Evolutionary conservation across 140 eudicot genomes (phyloP).

Genomic region (Stevia rebaudiana): DNA sequence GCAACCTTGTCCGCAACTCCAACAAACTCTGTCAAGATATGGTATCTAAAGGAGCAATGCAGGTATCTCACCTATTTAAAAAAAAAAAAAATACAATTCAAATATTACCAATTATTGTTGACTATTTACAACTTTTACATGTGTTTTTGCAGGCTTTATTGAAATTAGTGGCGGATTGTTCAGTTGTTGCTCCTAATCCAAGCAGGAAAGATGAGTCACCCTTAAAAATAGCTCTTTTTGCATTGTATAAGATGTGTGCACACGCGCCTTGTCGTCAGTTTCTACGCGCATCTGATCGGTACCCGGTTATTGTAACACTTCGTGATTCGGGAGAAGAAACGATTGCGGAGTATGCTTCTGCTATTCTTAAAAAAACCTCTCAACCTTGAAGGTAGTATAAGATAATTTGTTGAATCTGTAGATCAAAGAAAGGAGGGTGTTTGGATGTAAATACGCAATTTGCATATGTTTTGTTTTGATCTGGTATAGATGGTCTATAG

Average conservation of each 20-base stretch:
- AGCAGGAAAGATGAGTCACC: constrained; percentile 75
- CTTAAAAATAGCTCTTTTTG: constrained; percentile 69
- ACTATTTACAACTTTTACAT: constrained; percentile 2
- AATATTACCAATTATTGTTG: background rate
- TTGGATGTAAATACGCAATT: background rate
- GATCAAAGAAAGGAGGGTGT: background rate
- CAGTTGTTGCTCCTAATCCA: constrained; percentile 65
- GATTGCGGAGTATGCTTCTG: constrained; percentile 72
- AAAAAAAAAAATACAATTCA: too few species aligned
- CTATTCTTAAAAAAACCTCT: constrained; percentile 51
- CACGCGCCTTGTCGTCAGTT: constrained; percentile 75
- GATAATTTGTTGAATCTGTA: background rate
- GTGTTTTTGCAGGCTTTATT: constrained; percentile 60
- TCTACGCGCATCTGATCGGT: constrained; percentile 68
- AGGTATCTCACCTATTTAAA: too few species aligned
- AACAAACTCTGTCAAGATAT: constrained; percentile 83
- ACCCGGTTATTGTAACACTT: constrained; percentile 61
- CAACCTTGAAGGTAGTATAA: constrained; percentile 12
- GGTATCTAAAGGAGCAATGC: constrained; percentile 89
- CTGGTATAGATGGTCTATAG: background rate
- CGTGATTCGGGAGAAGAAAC: constrained; percentile 75
- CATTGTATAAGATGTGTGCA: constrained; percentile 83
- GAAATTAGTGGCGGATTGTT: constrained; percentile 73
- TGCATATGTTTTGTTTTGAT: background rate
- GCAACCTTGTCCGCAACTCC: constrained; percentile 93